phyloP scores from a whole-genome alignment of 2,329 filamentous ascomycete genomes.

The Elsinoe necatrix region DNA sequence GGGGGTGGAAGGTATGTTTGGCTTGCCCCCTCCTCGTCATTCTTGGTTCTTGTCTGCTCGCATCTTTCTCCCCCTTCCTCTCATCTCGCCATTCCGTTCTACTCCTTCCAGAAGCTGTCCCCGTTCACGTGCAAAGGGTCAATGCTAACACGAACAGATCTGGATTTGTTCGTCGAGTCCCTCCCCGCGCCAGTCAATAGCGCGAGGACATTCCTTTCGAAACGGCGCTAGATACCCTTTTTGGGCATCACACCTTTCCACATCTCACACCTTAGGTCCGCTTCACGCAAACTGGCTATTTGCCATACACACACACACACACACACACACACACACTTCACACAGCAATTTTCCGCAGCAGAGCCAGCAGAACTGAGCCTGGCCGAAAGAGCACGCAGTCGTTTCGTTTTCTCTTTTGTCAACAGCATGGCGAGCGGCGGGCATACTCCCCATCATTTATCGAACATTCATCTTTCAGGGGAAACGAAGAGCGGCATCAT shows the following conservation, averaged over 20 bases:
- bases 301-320: neutral
- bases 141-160: slow-evolving; percentile 35
- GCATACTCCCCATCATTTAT: no score
- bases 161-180: slow-evolving; percentile 38
- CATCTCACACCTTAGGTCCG: neutral
- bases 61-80: no score
- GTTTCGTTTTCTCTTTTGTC: neutral
- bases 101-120: no score
- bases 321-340: neutral
- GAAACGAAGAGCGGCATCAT: no score
- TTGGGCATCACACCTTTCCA: no score
- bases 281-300: no score
- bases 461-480: no score
- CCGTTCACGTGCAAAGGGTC: no score
- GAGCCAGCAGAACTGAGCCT: no score
- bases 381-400: no score
- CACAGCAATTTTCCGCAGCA: no score
- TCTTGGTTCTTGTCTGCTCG: neutral
- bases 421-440: neutral
- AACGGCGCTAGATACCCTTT: slow-evolving; percentile 3
- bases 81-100: no score
- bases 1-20: slow-evolving; percentile 46
- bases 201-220: slow-evolving; percentile 3
- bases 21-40: neutral
- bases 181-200: slow-evolving; percentile 27